Evolutionary conservation across 257 asterid genomes (phyloP).

Genomic region (Lithospermum erythrorhizon): DNA sequence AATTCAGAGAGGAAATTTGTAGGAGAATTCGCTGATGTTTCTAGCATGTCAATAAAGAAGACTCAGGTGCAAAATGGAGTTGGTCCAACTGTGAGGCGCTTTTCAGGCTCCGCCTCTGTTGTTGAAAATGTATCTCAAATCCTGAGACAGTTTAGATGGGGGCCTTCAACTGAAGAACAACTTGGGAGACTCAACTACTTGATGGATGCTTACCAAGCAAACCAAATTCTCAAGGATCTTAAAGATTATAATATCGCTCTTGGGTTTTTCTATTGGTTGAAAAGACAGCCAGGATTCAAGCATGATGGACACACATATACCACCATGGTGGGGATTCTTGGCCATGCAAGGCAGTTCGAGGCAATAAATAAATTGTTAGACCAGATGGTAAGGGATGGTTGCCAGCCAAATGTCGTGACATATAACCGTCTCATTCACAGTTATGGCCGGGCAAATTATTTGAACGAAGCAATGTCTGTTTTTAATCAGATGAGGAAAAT

Average conservation of each 20-base stretch:
- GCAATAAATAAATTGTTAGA: conserved; percentile 55
- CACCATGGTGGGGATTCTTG: conserved; percentile 94
- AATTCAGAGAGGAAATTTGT: conserved; percentile 33
- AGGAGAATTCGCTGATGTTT: conserved; percentile 30
- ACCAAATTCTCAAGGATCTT: conserved; percentile 82
- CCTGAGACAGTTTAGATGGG: conserved; percentile 62
- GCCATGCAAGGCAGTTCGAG: conserved; percentile 73
- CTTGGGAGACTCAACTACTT: conserved; percentile 48
- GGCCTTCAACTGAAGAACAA: conserved; percentile 58
- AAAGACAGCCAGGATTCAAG: conserved; percentile 64
- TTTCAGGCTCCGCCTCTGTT: conserved; percentile 24
- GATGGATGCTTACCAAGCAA: conserved; percentile 75
- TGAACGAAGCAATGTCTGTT: conserved; percentile 63
- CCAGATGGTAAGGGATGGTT: conserved; percentile 77
- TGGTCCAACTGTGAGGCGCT: conserved; percentile 31
- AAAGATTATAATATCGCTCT: conserved; percentile 65
- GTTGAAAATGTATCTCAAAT: conserved; percentile 50
- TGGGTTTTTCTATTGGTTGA: conserved; percentile 85
- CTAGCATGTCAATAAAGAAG: conserved; percentile 31
- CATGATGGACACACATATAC: conserved; percentile 95
- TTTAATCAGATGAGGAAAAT: conserved; percentile 60
- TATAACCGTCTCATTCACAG: conserved; percentile 91
- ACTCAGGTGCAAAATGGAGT: conserved; percentile 22
- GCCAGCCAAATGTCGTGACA: conserved; percentile 81
- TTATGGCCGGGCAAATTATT: conserved; percentile 83